Conservation (phyloP, 1,284 basidiomycete genomes). For the Pascua sp. region DNA sequence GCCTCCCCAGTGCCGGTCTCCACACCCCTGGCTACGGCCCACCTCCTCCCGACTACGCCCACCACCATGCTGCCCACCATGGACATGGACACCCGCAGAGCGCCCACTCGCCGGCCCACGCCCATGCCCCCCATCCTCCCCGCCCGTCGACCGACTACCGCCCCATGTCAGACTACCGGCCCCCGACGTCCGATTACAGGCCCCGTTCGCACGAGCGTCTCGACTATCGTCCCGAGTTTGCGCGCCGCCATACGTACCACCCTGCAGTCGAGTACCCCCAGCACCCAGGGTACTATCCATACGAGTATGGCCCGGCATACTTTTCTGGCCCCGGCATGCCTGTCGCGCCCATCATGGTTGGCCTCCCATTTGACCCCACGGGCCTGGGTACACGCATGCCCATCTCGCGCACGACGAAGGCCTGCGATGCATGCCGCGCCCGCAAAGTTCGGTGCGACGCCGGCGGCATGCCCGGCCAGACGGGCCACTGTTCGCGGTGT, state of each 20-base stretch:
- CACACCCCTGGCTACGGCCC: not conserved
- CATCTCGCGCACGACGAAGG: conserved; percentile 45
- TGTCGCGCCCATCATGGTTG: not conserved
- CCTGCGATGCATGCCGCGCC: conserved; percentile 44
- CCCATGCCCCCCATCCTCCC: too few species aligned
- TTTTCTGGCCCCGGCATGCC: not conserved
- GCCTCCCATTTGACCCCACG: not conserved
- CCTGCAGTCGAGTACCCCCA: conserved; percentile 1
- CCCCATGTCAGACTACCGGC: too few species aligned
- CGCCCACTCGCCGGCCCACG: not conserved
- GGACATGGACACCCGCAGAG: not conserved
- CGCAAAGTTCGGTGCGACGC: conserved; percentile 46
- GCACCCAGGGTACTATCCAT: not conserved
- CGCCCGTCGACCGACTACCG: too few species aligned
- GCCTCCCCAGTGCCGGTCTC: not conserved
- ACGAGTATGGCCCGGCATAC: conserved; percentile 1
- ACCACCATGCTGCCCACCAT: not conserved
- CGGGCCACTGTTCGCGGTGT: conserved; percentile 37
- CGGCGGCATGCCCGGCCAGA: conserved; percentile 31
- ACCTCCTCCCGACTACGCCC: not conserved
- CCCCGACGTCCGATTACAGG: too few species aligned
- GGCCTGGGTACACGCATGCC: conserved; percentile 33
- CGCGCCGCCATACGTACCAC: conserved; percentile 8
- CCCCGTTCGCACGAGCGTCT: too few species aligned
- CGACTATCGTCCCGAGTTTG: conserved; percentile 1